Evolutionary conservation across 768 basidiomycete genomes (phyloP).

Genomic region (Pulveroboletus sp.): DNA sequence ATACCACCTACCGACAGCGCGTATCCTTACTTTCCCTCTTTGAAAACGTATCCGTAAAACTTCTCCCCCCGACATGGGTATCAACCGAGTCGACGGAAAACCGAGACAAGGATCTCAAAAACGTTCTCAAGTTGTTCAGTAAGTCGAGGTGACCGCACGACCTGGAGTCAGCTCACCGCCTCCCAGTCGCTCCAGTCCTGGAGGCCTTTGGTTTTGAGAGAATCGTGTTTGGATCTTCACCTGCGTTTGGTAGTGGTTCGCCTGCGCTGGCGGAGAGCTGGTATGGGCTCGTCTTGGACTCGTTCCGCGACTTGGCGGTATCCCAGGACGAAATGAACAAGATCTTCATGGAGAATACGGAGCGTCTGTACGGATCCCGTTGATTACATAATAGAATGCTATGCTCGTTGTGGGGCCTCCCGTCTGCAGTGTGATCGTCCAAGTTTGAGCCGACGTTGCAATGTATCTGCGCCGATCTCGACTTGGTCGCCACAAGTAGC

Average conservation of each 20-base stretch:
- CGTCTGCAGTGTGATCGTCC: too few relatives aligned
- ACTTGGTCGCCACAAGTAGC: conserved; percentile 1
- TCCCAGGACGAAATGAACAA: conserved; percentile 76
- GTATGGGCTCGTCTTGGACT: conserved; percentile 79
- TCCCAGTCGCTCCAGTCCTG: conserved; percentile 69
- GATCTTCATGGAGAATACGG: conserved; percentile 59
- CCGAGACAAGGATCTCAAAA: conserved; percentile 42
- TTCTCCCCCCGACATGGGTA: conserved; percentile 74
- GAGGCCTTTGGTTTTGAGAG: conserved; percentile 84
- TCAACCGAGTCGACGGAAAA: conserved; percentile 43
- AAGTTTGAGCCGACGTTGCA: conserved; percentile 1
- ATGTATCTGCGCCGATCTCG: conserved; percentile 9
- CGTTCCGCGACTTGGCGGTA: conserved; percentile 71
- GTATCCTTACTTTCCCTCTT: conserved; percentile 70
- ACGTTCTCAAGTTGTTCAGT: conserved; percentile 84
- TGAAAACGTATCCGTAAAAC: conserved; percentile 68
- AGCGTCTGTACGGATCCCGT: conserved; percentile 35
- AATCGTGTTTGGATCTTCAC: conserved; percentile 79
- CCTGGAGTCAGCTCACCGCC: neutral
- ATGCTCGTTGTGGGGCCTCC: too few relatives aligned
- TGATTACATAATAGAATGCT: conserved; percentile 10
- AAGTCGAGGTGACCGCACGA: conserved; percentile 31
- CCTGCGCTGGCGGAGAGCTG: conserved; percentile 58
- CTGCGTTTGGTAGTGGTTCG: conserved; percentile 47
- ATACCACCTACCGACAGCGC: conserved; percentile 68